These are phyloP conservation scores for Cryphonectria carpinicola DNA, from an alignment of 2,329 filamentous ascomycete species.

Conservation along the genomic window DNA sequence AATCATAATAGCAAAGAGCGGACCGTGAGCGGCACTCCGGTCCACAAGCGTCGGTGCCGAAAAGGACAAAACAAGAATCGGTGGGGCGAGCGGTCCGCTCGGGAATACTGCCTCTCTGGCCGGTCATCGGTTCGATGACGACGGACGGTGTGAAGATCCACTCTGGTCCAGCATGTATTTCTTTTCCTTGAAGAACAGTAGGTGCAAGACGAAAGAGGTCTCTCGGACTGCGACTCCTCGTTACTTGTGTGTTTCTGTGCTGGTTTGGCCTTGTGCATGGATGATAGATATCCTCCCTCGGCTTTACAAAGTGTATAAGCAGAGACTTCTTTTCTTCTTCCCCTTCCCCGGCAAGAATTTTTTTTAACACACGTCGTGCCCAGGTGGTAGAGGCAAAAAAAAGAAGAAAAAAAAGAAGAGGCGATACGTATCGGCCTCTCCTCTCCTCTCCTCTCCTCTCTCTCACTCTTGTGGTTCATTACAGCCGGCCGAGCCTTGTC, in stretches of 20 bases:
- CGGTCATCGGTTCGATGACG: background rate
- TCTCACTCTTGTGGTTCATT: background rate
- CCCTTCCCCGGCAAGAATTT: background rate
- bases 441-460: background rate
- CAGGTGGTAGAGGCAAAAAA: background rate
- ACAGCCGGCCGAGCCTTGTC: background rate
- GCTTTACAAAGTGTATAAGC: background rate
- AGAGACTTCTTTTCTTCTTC: background rate
- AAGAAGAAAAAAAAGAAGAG: background rate
- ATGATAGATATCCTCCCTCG: background rate
- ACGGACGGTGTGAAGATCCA: background rate
- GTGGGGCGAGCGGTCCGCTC: background rate
- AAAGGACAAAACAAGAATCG: background rate
- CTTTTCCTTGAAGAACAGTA: no score
- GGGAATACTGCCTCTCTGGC: background rate
- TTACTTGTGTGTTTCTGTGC: background rate
- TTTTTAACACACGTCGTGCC: background rate
- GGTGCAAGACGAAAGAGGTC: background rate
- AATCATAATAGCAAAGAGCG: background rate
- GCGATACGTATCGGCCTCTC: background rate
- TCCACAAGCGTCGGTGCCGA: slow-evolving; percentile 10
- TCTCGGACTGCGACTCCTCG: background rate
- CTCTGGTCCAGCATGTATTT: background rate
- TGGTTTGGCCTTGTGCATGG: background rate
- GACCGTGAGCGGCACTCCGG: slow-evolving; percentile 23